Percentiles rank a stretch among this genome's conserved stretches.
phyloP scores from a whole-genome alignment of 768 basidiomycete species.

The Amanita rubescens region DNA sequence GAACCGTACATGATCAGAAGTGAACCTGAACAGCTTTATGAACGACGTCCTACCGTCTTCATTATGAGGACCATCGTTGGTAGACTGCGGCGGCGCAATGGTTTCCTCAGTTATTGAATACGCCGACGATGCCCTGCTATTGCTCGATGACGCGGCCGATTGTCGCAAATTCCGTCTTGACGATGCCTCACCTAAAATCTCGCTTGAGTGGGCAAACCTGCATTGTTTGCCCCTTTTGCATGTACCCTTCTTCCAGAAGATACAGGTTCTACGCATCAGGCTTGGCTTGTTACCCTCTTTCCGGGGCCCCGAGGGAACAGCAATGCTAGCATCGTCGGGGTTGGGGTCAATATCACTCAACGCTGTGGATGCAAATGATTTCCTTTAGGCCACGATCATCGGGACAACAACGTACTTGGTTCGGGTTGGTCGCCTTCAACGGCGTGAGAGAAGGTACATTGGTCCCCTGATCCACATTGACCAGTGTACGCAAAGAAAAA shows the following conservation, averaged over 20 bases:
- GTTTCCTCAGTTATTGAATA: neutral
- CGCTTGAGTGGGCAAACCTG: slow-evolving; percentile 1
- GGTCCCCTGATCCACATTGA: neutral
- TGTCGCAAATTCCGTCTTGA: neutral
- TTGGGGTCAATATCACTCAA: neutral
- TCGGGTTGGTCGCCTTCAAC: neutral
- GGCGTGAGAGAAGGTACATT: slow-evolving; percentile 5
- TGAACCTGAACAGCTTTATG: neutral
- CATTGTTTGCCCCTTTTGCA: slow-evolving; percentile 9
- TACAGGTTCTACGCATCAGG: neutral
- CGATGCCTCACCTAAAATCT: neutral
- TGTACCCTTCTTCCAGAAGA: slow-evolving; percentile 1
- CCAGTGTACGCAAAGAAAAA: neutral
- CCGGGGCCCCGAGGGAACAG: neutral
- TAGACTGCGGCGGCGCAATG: neutral
- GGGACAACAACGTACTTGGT: neutral
- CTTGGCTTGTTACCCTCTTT: neutral
- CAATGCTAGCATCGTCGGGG: neutral
- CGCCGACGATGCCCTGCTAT: neutral
- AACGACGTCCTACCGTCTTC: neutral
- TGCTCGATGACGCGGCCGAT: neutral
- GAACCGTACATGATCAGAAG: neutral
- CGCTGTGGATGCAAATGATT: neutral
- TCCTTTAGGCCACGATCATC: no score
- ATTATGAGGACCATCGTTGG: neutral